A percentile compares a stretch with the other conserved stretches of the same genome.
Conservation (phyloP, 2,329 filamentous ascomycete species). For the Botrytis elliptica region DNA sequence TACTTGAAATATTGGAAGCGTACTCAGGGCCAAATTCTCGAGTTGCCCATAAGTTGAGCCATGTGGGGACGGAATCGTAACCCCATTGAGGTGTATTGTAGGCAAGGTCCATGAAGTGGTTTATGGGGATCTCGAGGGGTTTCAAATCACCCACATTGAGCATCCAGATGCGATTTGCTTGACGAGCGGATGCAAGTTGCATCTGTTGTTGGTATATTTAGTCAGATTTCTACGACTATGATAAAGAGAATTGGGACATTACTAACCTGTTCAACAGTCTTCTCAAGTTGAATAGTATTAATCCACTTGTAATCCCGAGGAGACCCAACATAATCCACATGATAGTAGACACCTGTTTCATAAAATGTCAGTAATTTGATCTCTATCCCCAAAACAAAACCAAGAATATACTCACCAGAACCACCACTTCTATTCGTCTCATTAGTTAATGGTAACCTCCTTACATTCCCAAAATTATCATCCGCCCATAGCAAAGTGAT, state of each 20-base stretch:
- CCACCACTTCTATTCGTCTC: constrained; percentile 61
- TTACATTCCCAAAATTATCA: constrained; percentile 67
- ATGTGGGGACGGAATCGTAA: constrained; percentile 54
- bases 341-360: constrained; percentile 55
- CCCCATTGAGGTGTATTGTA: constrained; percentile 60
- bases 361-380: neutral
- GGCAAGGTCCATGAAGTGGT: constrained; percentile 65
- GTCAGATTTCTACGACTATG: neutral
- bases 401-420: constrained; percentile 46
- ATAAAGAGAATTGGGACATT: too few species aligned
- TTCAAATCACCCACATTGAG: constrained; percentile 66
- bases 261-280: constrained; percentile 56
- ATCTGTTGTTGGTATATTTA: constrained; percentile 45
- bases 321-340: constrained; percentile 53
- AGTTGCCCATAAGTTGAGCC: constrained; percentile 56
- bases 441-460: constrained; percentile 57
- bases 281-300: constrained; percentile 64
- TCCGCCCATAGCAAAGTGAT: constrained; percentile 68
- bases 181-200: constrained; percentile 57
- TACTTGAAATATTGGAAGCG: constrained; percentile 48
- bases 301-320: constrained; percentile 57
- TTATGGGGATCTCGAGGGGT: constrained; percentile 60
- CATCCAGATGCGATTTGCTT: constrained; percentile 57
- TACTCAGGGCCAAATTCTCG: constrained; percentile 55
- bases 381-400: neutral